These are phyloP conservation scores for Quercus glauca DNA, from an alignment of 306 rosid genomes.

Conservation along the genomic window DNA sequence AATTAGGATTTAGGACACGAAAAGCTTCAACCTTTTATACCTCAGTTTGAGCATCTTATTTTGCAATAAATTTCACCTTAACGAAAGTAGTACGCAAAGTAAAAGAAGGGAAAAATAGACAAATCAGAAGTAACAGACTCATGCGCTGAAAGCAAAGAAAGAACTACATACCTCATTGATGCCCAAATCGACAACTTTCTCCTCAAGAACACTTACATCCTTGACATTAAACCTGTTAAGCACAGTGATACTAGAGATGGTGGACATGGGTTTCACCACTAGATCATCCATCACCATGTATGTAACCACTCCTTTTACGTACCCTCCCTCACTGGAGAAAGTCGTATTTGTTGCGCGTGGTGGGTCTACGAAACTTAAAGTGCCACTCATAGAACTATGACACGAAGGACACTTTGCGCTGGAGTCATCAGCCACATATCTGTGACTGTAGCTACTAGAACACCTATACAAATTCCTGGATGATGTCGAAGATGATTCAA, in stretches of 20 bases:
- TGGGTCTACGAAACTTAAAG: no score
- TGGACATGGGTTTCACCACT: slow-evolving; percentile 28
- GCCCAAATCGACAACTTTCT: slow-evolving; percentile 9
- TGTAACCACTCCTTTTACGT: slow-evolving; percentile 22
- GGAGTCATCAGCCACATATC: not conserved
- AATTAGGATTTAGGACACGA: no score
- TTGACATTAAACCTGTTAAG: slow-evolving; percentile 20
- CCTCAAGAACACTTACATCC: slow-evolving; percentile 16
- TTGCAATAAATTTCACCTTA: no score
- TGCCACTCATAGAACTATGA: no score
- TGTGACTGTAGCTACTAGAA: not conserved
- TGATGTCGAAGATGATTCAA: not conserved
- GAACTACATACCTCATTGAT: slow-evolving; percentile 14
- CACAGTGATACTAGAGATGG: not conserved
- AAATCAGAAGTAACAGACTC: not conserved
- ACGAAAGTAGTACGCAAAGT: no score
- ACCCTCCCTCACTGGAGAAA: not conserved
- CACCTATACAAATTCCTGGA: not conserved
- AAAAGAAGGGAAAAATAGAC: no score
- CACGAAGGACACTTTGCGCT: not conserved
- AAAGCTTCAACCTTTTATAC: no score
- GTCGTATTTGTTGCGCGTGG: not conserved
- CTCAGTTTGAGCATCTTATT: no score
- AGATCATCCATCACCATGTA: slow-evolving; percentile 42
- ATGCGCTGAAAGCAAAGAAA: not conserved